Evolutionary conservation across 1,139 yeast genomes (phyloP), one percentile per base, ranked within the genome.

Genomic region (Pichia sp.): DNA sequence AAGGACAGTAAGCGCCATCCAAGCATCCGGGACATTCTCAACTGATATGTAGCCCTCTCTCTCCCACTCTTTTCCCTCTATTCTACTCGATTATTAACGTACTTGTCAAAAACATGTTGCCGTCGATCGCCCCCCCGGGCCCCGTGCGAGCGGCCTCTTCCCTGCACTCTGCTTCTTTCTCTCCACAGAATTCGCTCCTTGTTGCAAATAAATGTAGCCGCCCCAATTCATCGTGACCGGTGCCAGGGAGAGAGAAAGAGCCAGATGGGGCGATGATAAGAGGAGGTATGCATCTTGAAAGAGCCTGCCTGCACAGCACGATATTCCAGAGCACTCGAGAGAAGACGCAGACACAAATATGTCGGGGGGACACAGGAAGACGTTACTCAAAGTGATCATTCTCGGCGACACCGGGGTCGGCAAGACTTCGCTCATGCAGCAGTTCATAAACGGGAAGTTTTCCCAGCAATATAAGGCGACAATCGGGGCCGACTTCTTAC

Each of bases 331-430:
- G 23, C 23, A 19, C 23, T 19, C 23, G 23, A 19, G 23, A 19
- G 3, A 19, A 19, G 23, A 19, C 23, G 3, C 23, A 19, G 23
- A 19, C 23, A 3, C 23, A 19, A 19, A 19, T 3, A 19, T 54
- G 57, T 47, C 57, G 8, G 38, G 36, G 2, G 45, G 45, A 44
- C 57, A 95, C 72, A 90, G 89, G 80, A 93, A 92, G 75, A 88
- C 95, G 48, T 81, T 93, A 71, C 80, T 93, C 63, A 93, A 93
- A 74, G 96, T 93, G 58, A 93, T 93, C 70, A 90, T 93, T 56
- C 79, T 93, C 56, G 99, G 99, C 46, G 99, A 93, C 71, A 88
- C 97, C 5, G 99, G 98, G 52, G 99, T 93, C 52, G 99, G 99
- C 30, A 93, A 93, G 76, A 93, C 99, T 29, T 90, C 97, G 5